Conservation (phyloP, 2,329 filamentous ascomycete species). For the Penicillium sp. region DNA sequence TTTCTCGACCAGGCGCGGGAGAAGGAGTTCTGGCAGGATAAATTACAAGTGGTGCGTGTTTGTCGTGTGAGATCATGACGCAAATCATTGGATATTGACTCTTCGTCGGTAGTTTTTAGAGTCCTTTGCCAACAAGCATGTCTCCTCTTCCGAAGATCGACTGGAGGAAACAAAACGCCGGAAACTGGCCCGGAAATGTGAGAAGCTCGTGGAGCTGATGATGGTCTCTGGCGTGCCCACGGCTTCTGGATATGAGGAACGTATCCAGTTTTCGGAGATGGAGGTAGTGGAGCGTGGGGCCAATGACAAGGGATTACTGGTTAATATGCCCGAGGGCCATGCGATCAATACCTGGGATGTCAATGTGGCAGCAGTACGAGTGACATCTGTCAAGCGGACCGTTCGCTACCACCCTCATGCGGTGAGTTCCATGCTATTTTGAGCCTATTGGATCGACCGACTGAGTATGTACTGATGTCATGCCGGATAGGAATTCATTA, state of each 20-base stretch:
- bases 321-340: slow-evolving; percentile 86
- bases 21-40: slow-evolving; percentile 99
- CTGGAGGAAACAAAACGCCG: slow-evolving; percentile 92
- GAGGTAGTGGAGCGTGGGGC: slow-evolving; percentile 93
- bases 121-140: slow-evolving; percentile 94
- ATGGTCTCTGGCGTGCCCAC: slow-evolving; percentile 98
- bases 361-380: slow-evolving; percentile 85
- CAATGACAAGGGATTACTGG: slow-evolving; percentile 82
- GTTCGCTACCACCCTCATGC: slow-evolving; percentile 89
- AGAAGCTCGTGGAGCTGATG: slow-evolving; percentile 97
- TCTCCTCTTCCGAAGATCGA: slow-evolving; percentile 93
- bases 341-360: slow-evolving; percentile 95
- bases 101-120: slow-evolving; percentile 70
- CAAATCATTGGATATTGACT: not conserved
- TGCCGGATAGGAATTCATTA: slow-evolving; percentile 71
- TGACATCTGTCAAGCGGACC: slow-evolving; percentile 76
- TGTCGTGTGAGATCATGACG: not conserved
- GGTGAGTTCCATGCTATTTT: slow-evolving; percentile 49
- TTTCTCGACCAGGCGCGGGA: slow-evolving; percentile 95
- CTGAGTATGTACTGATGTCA: slow-evolving; percentile 5
- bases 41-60: slow-evolving; percentile 77
- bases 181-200: slow-evolving; percentile 87
- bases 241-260: slow-evolving; percentile 93
- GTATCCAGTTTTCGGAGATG: slow-evolving; percentile 93
- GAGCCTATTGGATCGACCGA: not conserved